Conservation (phyloP, 345 rosid genomes). For the Salix koriyanagi region DNA sequence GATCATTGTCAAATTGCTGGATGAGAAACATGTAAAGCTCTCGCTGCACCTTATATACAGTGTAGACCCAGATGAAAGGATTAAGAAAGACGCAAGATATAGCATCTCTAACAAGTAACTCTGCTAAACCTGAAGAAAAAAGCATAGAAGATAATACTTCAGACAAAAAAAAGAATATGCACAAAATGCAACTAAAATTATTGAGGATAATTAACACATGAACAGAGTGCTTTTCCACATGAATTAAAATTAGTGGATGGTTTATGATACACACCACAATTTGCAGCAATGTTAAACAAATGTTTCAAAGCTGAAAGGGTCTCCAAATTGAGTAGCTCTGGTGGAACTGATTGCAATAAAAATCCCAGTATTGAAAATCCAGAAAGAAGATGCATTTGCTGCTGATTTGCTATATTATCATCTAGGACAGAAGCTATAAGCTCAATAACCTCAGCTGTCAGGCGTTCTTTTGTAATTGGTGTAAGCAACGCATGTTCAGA, state of each 20-base stretch:
- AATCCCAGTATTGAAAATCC: conserved; percentile 88
- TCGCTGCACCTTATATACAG: conserved; percentile 81
- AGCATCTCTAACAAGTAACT: conserved; percentile 77
- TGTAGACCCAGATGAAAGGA: conserved; percentile 82
- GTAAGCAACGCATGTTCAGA: conserved; percentile 47
- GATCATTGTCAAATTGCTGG: conserved; percentile 82
- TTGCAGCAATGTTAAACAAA: conserved; percentile 65
- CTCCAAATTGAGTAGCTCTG: conserved; percentile 83
- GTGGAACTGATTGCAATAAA: conserved; percentile 81
- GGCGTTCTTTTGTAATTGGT: conserved; percentile 66
- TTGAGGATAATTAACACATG: background rate
- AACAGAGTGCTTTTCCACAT: background rate
- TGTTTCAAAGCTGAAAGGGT: conserved; percentile 87
- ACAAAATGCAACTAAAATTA: background rate
- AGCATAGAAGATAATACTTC: background rate
- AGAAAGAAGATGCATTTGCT: conserved; percentile 89
- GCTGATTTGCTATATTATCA: conserved; percentile 87
- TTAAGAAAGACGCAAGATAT: conserved; percentile 80
- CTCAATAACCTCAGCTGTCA: conserved; percentile 88
- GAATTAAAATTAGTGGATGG: background rate
- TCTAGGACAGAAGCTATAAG: conserved; percentile 92
- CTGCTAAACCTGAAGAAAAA: conserved; percentile 56
- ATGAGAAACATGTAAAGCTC: conserved; percentile 90
- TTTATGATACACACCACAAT: conserved; percentile 57
- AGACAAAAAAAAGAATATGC: background rate